These are phyloP conservation scores for Lentinula novae-zelandiae DNA, from an alignment of 1,284 basidiomycete species.

Conservation along the genomic window DNA sequence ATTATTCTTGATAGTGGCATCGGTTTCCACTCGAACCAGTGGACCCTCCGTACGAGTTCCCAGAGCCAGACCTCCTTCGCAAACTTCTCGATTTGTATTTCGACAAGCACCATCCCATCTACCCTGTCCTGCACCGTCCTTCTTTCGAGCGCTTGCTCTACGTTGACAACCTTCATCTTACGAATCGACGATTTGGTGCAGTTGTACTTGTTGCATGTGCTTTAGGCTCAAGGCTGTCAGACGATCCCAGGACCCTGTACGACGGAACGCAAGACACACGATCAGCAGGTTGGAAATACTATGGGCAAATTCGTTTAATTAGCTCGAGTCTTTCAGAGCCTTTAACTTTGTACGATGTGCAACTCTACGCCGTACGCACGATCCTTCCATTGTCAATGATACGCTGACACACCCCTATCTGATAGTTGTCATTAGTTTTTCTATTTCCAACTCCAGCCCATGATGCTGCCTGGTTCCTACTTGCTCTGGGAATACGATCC, in stretches of 20 bases:
- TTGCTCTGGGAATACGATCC: not conserved
- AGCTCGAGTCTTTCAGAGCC: not conserved
- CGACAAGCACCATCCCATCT: not conserved
- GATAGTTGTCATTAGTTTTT: slow-evolving; percentile 1
- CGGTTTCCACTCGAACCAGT: not conserved
- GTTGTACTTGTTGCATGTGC: slow-evolving; percentile 9
- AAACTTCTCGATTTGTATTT: slow-evolving; percentile 6
- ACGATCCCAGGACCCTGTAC: not conserved
- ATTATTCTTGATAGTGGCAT: not conserved
- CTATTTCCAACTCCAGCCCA: not conserved
- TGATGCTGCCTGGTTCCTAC: not conserved
- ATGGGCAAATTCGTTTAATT: slow-evolving; percentile 31
- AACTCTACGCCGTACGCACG: slow-evolving; percentile 3
- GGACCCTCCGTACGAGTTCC: slow-evolving; percentile 3
- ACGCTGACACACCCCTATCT: not conserved
- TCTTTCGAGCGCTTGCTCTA: slow-evolving; percentile 4
- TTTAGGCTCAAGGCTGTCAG: not conserved
- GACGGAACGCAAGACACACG: not conserved
- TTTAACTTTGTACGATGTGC: slow-evolving; percentile 1
- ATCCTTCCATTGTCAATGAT: not conserved
- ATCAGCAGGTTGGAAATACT: slow-evolving; percentile 46
- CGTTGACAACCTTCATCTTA: slow-evolving; percentile 4
- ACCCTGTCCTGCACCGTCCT: slow-evolving; percentile 5
- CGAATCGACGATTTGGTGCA: slow-evolving; percentile 3
- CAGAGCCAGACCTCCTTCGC: slow-evolving; percentile 2